A percentile compares a stretch with the other conserved stretches of the same genome.
phyloP scores from a whole-genome alignment of 371 early-diverging fungal species.

The Rhizopus arrhizus region DNA sequence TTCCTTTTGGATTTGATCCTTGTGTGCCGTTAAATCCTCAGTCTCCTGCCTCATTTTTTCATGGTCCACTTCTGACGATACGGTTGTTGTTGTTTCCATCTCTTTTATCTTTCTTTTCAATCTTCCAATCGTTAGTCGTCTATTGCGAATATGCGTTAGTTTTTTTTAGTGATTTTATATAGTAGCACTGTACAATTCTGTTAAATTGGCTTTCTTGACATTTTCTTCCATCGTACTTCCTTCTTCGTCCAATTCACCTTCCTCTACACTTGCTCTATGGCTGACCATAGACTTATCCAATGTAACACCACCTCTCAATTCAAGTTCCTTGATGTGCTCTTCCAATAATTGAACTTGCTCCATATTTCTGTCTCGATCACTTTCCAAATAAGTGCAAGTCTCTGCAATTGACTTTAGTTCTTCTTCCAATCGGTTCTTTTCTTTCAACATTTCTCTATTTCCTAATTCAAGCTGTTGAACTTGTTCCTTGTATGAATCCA shows the following conservation, averaged over 20 bases:
- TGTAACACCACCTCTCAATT: slow-evolving; percentile 60
- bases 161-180: neutral
- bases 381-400: slow-evolving; percentile 66
- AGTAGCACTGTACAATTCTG: slow-evolving; percentile 42
- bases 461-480: slow-evolving; percentile 73
- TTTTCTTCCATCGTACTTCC: slow-evolving; percentile 47
- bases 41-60: slow-evolving; percentile 27
- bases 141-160: slow-evolving; percentile 4
- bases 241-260: slow-evolving; percentile 24
- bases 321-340: slow-evolving; percentile 81
- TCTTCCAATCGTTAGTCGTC: slow-evolving; percentile 42
- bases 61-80: slow-evolving; percentile 21
- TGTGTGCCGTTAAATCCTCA: slow-evolving; percentile 60
- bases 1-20: slow-evolving; percentile 68
- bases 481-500: slow-evolving; percentile 88
- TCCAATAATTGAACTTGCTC: slow-evolving; percentile 82
- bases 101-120: slow-evolving; percentile 47
- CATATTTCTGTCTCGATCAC: slow-evolving; percentile 66
- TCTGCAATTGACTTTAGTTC: slow-evolving; percentile 65
- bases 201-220: slow-evolving; percentile 55
- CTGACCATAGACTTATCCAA: slow-evolving; percentile 35
- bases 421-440: slow-evolving; percentile 69
- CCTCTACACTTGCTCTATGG: slow-evolving; percentile 45
- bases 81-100: slow-evolving; percentile 26
- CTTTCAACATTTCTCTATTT: slow-evolving; percentile 64